Percentiles rank a stretch among this genome's conserved stretches.
phyloP scores from a whole-genome alignment of 2,329 filamentous ascomycete species.

The Aspergillaceae sp. region DNA sequence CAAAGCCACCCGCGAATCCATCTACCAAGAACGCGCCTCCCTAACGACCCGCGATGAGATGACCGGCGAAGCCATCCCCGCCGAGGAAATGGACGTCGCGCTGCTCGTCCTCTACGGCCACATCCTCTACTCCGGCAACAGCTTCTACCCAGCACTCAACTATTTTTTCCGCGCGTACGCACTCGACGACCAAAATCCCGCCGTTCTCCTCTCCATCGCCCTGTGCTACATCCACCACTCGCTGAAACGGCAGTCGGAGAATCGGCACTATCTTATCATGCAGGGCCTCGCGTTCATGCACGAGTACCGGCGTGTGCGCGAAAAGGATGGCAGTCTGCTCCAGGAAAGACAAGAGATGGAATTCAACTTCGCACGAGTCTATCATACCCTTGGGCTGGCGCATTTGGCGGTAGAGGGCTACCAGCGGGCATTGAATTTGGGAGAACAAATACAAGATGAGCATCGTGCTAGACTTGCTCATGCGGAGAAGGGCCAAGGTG shows the following conservation, averaged over 20 bases:
- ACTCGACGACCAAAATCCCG: conserved; percentile 65
- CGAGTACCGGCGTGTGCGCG: conserved; percentile 59
- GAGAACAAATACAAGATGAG: conserved; percentile 35
- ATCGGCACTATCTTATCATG: conserved; percentile 76
- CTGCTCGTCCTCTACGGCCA: conserved; percentile 85
- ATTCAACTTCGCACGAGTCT: conserved; percentile 70
- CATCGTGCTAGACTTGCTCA: conserved; percentile 6
- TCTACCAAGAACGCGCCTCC: conserved; percentile 36
- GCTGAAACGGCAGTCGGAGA: conserved; percentile 81
- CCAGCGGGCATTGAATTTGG: conserved; percentile 46
- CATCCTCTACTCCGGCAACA: conserved; percentile 74
- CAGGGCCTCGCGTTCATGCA: conserved; percentile 78
- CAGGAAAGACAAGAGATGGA: conserved; percentile 63
- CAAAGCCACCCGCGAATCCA: conserved; percentile 30
- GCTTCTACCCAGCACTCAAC: conserved; percentile 73
- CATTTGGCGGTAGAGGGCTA: conserved; percentile 69
- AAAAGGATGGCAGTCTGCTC: conserved; percentile 32
- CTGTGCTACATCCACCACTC: conserved; percentile 81
- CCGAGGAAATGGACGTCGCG: conserved; percentile 60
- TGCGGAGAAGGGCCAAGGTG: conserved; percentile 33
- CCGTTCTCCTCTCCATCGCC: conserved; percentile 72
- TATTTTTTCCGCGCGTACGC: conserved; percentile 75
- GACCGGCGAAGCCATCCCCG: conserved; percentile 26
- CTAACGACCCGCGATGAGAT: conserved; percentile 29
- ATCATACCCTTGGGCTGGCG: conserved; percentile 64